Conservation (phyloP, 2,329 filamentous ascomycete genomes). For the Canariomyces notabilis region DNA sequence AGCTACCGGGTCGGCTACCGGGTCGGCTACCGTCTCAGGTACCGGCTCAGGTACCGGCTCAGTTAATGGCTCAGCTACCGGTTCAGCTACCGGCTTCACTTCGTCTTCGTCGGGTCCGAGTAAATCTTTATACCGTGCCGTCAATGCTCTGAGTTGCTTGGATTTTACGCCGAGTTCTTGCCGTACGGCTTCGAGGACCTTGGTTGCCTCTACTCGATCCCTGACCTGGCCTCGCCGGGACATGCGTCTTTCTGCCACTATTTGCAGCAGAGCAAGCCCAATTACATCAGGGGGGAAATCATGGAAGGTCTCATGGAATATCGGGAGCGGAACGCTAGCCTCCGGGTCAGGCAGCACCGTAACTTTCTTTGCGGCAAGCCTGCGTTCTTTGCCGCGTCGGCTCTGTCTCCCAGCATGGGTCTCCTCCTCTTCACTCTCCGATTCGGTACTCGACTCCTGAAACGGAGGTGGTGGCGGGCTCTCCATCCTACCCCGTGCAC, state of each 20-base stretch:
- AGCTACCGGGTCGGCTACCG: no score
- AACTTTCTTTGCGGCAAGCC: conserved; percentile 1
- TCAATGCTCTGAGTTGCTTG: neutral
- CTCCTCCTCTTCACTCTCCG: neutral
- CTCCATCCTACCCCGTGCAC: neutral
- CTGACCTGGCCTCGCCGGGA: neutral
- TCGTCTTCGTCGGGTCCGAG: neutral
- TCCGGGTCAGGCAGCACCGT: neutral
- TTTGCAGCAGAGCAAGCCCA: conserved; percentile 7
- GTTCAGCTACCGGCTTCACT: neutral
- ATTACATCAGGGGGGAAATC: conserved; percentile 8
- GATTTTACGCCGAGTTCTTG: neutral
- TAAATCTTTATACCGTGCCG: neutral
- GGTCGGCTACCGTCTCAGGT: no score
- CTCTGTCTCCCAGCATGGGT: no score
- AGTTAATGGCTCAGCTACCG: no score
- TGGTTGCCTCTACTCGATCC: neutral
- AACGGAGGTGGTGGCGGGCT: conserved; percentile 1
- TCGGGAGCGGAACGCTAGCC: no score
- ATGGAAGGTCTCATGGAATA: neutral
- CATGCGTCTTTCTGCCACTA: neutral
- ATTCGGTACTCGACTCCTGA: neutral
- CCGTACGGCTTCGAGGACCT: neutral
- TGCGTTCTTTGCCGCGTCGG: neutral
- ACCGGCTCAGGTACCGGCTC: no score